Conservation (phyloP, 2,329 filamentous ascomycete species). For the Cercospora brassicicola region DNA sequence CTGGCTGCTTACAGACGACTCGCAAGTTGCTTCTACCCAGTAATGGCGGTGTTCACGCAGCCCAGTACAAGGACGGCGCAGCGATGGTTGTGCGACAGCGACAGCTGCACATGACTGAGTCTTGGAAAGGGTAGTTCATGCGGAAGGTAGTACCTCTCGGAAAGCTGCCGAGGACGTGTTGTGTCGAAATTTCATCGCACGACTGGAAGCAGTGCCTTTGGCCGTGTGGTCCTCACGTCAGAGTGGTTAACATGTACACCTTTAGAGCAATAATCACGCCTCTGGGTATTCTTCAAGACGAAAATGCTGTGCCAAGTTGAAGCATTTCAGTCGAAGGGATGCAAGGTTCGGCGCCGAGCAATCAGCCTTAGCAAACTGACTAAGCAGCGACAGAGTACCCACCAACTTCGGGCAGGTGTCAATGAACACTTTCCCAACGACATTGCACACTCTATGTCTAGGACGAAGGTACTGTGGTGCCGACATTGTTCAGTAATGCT, state of each 20-base stretch:
- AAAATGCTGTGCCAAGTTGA: not conserved
- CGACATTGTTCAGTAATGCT: not conserved
- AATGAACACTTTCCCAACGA: not conserved
- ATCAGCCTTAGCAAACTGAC: not conserved
- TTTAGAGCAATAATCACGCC: not conserved
- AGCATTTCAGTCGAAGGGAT: not conserved
- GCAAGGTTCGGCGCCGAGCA: not conserved
- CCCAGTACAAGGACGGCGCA: not conserved
- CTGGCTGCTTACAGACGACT: not conserved
- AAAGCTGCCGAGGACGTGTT: not conserved
- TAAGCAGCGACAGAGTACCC: not conserved
- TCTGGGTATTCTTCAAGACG: not conserved
- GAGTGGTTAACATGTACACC: not conserved
- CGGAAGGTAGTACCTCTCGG: too few species aligned
- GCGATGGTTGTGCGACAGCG: not conserved
- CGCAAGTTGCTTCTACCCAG: not conserved
- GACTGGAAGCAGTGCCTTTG: not conserved
- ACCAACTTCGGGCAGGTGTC: not conserved
- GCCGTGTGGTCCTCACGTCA: not conserved
- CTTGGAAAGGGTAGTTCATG: not conserved
- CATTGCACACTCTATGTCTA: not conserved
- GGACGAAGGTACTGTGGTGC: not conserved
- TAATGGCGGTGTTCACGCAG: not conserved
- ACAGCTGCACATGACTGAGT: not conserved
- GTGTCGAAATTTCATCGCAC: not conserved